Base-by-base conservation (phyloP, 2,329 filamentous ascomycete species). In the Stemphylium beticola region DNA sequence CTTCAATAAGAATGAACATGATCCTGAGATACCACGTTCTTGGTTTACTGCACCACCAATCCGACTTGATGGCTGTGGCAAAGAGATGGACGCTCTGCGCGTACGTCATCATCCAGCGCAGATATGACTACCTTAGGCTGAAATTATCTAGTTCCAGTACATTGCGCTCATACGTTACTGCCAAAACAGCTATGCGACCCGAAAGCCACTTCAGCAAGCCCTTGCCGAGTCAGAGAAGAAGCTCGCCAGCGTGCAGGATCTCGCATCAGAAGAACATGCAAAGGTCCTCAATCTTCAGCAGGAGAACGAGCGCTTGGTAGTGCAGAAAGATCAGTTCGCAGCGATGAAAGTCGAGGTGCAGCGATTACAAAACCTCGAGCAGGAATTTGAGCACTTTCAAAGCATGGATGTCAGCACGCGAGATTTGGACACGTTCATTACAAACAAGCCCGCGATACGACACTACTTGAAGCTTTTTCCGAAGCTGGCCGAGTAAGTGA, bases 31-130 rank as follows among this genome's bases (percentile, higher is more conserved):
- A 17, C 79, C 81, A 1, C 48, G 64, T 0, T 57, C 64, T 6
- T 82, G 76, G 71, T 78, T 82, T 48, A 64, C 65, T 34, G 72
- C 76, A 29, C 80, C 81, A n/a, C 79, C 81, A 0, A 65, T 75
- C n/a, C 68, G 68, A 49, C 69, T 82, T 2, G 73, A 76, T 36
- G 65, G 61, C 9, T 57, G 61, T 7, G 69, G 66, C 7, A 66
- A 71, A 4, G 76, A 69, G 10, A 76, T 76, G 69, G 76, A 78
- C 53, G 79, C 77, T 36, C 43, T 81, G 22, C 68, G 77, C 22
- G 80, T 81, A 66, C 22, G 55, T 49, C 18, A 11, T 9, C 3
- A 7, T 26, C 4, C 2, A 8, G 66, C 22, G n/a, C 2, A 17
- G 1, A 11, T 1, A 7, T n/a, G 2, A 32, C 37, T 0, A 24